phyloP scores from a whole-genome alignment of 164 flowering plant genomes.

The Vitis amurensis region DNA sequence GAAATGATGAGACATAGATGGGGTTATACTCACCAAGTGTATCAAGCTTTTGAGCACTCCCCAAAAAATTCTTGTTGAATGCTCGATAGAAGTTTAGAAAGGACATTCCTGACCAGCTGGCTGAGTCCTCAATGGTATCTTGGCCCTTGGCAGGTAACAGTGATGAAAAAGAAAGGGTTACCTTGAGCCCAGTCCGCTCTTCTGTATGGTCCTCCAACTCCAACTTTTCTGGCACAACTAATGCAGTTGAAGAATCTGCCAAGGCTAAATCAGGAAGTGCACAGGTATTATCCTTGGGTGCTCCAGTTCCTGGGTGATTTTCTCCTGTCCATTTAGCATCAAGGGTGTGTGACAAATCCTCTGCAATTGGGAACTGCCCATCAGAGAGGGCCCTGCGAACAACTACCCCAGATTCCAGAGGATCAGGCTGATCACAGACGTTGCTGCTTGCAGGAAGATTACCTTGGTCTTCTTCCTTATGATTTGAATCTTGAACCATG shows the following conservation, averaged over 20 bases:
- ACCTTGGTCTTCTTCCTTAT: slow-evolving; percentile 18
- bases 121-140: slow-evolving; percentile 56
- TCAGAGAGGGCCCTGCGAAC: slow-evolving; percentile 61
- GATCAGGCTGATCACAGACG: slow-evolving; percentile 29
- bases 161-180: slow-evolving; percentile 28
- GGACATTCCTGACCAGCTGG: slow-evolving; percentile 68
- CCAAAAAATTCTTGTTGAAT: slow-evolving; percentile 52
- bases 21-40: slow-evolving; percentile 61
- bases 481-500: slow-evolving; percentile 16
- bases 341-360: slow-evolving; percentile 73
- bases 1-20: slow-evolving; percentile 62
- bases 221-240: slow-evolving; percentile 25
- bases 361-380: slow-evolving; percentile 60
- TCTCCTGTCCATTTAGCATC: slow-evolving; percentile 98
- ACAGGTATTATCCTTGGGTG: slow-evolving; percentile 28
- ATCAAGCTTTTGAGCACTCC: slow-evolving; percentile 52
- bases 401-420: slow-evolving; percentile 30
- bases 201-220: slow-evolving; percentile 42
- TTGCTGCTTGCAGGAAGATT: slow-evolving; percentile 17
- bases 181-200: slow-evolving; percentile 33
- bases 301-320: slow-evolving; percentile 34
- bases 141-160: slow-evolving; percentile 31
- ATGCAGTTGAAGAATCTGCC: slow-evolving; percentile 32
- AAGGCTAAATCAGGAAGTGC: slow-evolving; percentile 29
- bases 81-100: slow-evolving; percentile 64